phyloP scores from a whole-genome alignment of 2,329 filamentous ascomycete species.

The Cordyceps militaris region DNA sequence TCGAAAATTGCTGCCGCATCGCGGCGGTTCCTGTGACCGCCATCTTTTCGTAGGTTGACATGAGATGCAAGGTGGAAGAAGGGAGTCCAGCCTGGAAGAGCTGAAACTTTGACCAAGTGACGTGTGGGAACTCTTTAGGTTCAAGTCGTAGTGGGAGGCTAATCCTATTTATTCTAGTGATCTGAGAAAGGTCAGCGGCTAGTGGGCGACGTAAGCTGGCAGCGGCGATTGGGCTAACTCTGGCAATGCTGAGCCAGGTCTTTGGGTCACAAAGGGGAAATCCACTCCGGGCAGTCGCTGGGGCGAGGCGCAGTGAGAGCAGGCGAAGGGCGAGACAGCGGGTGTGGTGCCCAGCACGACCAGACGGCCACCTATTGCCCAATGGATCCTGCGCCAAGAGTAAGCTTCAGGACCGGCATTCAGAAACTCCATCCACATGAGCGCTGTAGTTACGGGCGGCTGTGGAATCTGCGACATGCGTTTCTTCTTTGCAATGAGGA shows the following conservation, averaged over 20 bases:
- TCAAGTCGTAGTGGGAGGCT: background rate
- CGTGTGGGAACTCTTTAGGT: background rate
- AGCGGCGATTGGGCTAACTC: background rate
- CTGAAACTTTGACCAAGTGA: background rate
- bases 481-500: background rate
- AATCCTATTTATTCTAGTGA: background rate
- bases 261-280: background rate
- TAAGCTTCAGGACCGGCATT: background rate
- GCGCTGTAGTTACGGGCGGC: background rate
- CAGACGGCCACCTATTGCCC: background rate
- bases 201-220: conserved; percentile 6
- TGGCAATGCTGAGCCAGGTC: background rate
- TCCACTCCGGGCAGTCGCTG: background rate
- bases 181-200: background rate
- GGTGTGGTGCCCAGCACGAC: background rate
- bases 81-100: background rate
- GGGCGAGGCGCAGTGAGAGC: conserved; percentile 1
- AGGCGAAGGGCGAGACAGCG: background rate
- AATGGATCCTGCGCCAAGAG: background rate
- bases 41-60: conserved; percentile 25
- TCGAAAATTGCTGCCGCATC: conserved; percentile 22
- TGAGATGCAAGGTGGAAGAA: conserved; percentile 12
- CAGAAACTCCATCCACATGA: background rate
- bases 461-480: background rate
- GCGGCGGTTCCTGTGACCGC: conserved; percentile 17